Evolutionary conservation across 192 early-diverging fungal species (phyloP).

Genomic region (Podila minutissima): DNA sequence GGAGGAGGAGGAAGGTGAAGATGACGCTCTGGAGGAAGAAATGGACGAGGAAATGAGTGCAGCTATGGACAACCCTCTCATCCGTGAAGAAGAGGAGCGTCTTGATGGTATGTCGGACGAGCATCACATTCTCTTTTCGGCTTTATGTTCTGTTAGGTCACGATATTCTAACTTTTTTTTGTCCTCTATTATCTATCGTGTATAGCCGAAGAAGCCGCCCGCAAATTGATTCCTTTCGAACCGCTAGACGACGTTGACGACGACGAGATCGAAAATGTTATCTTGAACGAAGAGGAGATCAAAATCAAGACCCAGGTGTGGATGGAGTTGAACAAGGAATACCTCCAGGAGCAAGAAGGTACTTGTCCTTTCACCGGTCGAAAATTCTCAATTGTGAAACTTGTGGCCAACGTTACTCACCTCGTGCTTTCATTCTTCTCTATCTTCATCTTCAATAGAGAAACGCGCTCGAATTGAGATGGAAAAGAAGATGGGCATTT

Average conservation of each 20-base stretch:
- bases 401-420: background rate
- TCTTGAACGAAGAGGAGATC: constrained; percentile 82
- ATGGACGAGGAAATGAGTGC: constrained; percentile 46
- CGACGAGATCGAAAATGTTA: constrained; percentile 73
- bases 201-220: constrained; percentile 28
- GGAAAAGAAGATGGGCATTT: constrained; percentile 57
- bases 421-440: background rate
- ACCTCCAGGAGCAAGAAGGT: constrained; percentile 67
- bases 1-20: constrained; percentile 37
- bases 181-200: background rate
- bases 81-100: constrained; percentile 38
- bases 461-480: constrained; percentile 43
- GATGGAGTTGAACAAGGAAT: constrained; percentile 90
- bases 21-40: constrained; percentile 53
- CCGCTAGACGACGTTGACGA: constrained; percentile 73
- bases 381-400: constrained; percentile 8
- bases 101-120: constrained; percentile 40
- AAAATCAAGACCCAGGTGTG: constrained; percentile 84
- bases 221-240: constrained; percentile 46
- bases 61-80: constrained; percentile 38
- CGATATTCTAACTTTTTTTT: background rate
- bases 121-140: background rate
- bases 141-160: background rate
- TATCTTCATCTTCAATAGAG: background rate
- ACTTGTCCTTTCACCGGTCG: background rate